Conservation (phyloP, 495 filamentous ascomycete species). For the Hypoxylon trugodes region DNA sequence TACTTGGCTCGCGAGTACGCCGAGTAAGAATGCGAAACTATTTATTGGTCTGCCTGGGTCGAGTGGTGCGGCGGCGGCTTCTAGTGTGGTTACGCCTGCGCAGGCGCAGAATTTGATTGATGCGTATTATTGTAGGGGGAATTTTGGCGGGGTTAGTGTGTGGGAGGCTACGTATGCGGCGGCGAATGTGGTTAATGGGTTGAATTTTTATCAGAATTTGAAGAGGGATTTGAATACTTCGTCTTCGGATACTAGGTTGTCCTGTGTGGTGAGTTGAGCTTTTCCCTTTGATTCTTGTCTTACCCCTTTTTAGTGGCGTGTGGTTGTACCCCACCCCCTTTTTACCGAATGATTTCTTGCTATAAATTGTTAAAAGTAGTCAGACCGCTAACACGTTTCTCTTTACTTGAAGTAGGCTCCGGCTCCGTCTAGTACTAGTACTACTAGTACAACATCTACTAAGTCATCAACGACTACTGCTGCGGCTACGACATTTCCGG, state of each 20-base stretch:
- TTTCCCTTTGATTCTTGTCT: not conserved
- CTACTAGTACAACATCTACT: not conserved
- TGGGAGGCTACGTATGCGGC: constrained; percentile 71
- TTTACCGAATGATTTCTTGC: not conserved
- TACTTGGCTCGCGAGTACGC: constrained; percentile 33
- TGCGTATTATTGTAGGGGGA: constrained; percentile 56
- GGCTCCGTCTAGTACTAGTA: not conserved
- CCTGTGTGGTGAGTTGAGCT: constrained; percentile 11
- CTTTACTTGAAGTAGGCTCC: constrained; percentile 9
- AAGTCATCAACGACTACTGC: too few species aligned
- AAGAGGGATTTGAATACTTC: constrained; percentile 45
- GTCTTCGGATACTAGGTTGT: constrained; percentile 23
- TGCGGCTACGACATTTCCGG: not conserved
- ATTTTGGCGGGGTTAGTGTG: constrained; percentile 76
- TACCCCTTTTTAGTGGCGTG: not conserved
- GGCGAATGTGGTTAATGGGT: constrained; percentile 55
- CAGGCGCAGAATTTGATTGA: constrained; percentile 60
- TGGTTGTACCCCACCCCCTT: not conserved
- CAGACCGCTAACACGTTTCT: constrained; percentile 13
- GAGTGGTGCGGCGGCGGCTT: constrained; percentile 50
- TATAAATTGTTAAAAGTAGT: not conserved
- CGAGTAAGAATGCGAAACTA: constrained; percentile 51
- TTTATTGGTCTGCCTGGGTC: constrained; percentile 50
- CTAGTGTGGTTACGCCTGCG: constrained; percentile 47
- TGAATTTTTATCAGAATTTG: constrained; percentile 53